These are phyloP conservation scores for Neurospora sp. DNA, from an alignment of 495 filamentous ascomycete species.

Conservation along the genomic window DNA sequence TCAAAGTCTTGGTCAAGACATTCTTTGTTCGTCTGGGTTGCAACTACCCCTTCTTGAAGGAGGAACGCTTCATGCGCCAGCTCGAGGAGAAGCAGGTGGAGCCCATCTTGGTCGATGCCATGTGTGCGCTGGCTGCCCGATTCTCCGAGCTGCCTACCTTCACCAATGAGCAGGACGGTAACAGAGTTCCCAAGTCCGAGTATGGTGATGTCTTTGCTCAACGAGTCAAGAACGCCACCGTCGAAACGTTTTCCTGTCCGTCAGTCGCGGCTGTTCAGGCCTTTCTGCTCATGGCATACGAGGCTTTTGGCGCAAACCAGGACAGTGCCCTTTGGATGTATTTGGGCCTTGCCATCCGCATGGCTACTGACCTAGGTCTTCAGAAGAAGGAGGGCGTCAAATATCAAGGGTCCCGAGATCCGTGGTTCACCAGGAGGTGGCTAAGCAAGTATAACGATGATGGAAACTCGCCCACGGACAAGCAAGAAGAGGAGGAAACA, in stretches of 20 bases:
- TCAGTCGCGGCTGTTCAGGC: slow-evolving; percentile 72
- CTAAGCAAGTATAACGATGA: slow-evolving; percentile 22
- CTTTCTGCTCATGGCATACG: slow-evolving; percentile 71
- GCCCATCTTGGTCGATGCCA: slow-evolving; percentile 75
- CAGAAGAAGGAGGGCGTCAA: slow-evolving; percentile 68
- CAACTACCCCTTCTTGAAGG: slow-evolving; percentile 71
- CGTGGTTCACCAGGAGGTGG: slow-evolving; percentile 34
- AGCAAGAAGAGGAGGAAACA: slow-evolving; percentile 28
- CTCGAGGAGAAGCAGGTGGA: slow-evolving; percentile 72
- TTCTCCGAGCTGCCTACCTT: slow-evolving; percentile 64
- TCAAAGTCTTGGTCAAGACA: slow-evolving; percentile 61
- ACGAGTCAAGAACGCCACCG: slow-evolving; percentile 60
- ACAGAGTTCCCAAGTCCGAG: slow-evolving; percentile 40
- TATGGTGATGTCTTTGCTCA: slow-evolving; percentile 69
- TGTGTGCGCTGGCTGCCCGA: slow-evolving; percentile 71
- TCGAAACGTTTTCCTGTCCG: slow-evolving; percentile 69
- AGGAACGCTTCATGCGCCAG: slow-evolving; percentile 55
- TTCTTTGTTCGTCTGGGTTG: slow-evolving; percentile 74
- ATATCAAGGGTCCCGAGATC: slow-evolving; percentile 50
- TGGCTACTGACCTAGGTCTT: slow-evolving; percentile 77
- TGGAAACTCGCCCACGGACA: slow-evolving; percentile 19
- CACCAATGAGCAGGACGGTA: slow-evolving; percentile 44
- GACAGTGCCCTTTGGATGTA: slow-evolving; percentile 91
- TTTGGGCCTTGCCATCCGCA: slow-evolving; percentile 71
- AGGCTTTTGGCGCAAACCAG: slow-evolving; percentile 74